phyloP scores from a whole-genome alignment of 1,284 basidiomycete species.

The Moniliella sp. region DNA sequence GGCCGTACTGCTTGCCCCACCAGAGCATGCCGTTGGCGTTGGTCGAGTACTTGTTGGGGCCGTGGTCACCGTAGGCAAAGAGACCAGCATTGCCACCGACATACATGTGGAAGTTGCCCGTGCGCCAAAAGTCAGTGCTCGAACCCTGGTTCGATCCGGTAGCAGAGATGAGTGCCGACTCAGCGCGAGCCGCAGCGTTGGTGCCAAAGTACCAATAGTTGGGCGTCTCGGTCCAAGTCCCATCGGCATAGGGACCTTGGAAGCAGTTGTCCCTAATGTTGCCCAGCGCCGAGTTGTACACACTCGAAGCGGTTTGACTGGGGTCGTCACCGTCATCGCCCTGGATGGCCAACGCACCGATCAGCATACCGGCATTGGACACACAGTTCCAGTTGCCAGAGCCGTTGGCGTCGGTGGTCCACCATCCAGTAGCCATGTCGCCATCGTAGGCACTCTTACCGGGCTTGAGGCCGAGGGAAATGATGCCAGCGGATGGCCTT shows the following conservation, averaged over 20 bases:
- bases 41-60: constrained; percentile 73
- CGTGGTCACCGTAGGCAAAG: constrained; percentile 78
- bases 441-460: constrained; percentile 41
- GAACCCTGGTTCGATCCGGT: constrained; percentile 61
- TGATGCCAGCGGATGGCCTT: constrained; percentile 50
- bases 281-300: constrained; percentile 49
- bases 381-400: constrained; percentile 92
- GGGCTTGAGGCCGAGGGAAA: constrained; percentile 45
- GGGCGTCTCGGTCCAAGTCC: constrained; percentile 81
- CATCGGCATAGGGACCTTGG: constrained; percentile 44
- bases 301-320: constrained; percentile 8
- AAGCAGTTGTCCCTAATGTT: constrained; percentile 67
- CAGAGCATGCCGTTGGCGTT: constrained; percentile 26
- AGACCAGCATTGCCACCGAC: constrained; percentile 59
- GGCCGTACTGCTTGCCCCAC: constrained; percentile 17
- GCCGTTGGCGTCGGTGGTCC: constrained; percentile 33
- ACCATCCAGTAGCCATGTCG: constrained; percentile 36
- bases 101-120: constrained; percentile 77
- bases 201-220: constrained; percentile 48
- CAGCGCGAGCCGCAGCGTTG: constrained; percentile 75
- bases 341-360: constrained; percentile 72
- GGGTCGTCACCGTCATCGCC: constrained; percentile 34
- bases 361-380: constrained; percentile 69
- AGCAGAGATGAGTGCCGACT: constrained; percentile 58
- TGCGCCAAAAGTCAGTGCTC: constrained; percentile 46